phyloP scores from a whole-genome alignment of 1,139 yeast genomes.

The Protomyces lactucae-debilis region DNA sequence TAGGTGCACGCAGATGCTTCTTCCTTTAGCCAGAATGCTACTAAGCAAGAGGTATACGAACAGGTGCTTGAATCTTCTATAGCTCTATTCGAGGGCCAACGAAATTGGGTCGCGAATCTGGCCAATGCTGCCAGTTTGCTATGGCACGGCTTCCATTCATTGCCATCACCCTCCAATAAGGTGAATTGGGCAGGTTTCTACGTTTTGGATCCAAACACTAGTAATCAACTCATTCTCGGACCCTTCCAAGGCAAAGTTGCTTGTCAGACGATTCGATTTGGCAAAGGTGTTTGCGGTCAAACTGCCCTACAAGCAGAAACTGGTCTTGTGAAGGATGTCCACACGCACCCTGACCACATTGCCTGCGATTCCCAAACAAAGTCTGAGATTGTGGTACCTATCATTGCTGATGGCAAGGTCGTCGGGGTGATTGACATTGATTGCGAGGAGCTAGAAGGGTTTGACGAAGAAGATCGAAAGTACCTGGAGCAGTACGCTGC shows the following conservation, averaged over 20 bases:
- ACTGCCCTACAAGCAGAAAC: slow-evolving; percentile 60
- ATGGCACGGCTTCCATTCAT: slow-evolving; percentile 78
- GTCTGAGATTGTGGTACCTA: slow-evolving; percentile 80
- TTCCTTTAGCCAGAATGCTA: neutral
- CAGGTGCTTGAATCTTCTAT: slow-evolving; percentile 56
- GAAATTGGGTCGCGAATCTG: slow-evolving; percentile 83
- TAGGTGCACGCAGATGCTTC: slow-evolving; percentile 24
- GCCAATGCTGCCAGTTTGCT: slow-evolving; percentile 79
- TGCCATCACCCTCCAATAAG: slow-evolving; percentile 40
- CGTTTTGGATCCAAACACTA: slow-evolving; percentile 44
- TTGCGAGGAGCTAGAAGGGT: slow-evolving; percentile 60
- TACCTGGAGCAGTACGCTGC: slow-evolving; percentile 58
- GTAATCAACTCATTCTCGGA: slow-evolving; percentile 59
- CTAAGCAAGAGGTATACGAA: slow-evolving; percentile 51
- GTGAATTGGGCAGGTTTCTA: slow-evolving; percentile 97
- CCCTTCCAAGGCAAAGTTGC: slow-evolving; percentile 98
- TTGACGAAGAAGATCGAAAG: slow-evolving; percentile 56
- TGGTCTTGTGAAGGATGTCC: slow-evolving; percentile 72
- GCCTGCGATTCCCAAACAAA: slow-evolving; percentile 93
- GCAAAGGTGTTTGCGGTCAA: slow-evolving; percentile 86
- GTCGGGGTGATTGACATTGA: slow-evolving; percentile 85
- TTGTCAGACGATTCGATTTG: slow-evolving; percentile 72
- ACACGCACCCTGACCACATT: slow-evolving; percentile 81
- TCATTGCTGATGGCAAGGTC: slow-evolving; percentile 44
- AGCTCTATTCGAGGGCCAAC: slow-evolving; percentile 58